Evolutionary conservation across 257 asterid genomes (phyloP).

Genomic region (Solanum virginianum): DNA sequence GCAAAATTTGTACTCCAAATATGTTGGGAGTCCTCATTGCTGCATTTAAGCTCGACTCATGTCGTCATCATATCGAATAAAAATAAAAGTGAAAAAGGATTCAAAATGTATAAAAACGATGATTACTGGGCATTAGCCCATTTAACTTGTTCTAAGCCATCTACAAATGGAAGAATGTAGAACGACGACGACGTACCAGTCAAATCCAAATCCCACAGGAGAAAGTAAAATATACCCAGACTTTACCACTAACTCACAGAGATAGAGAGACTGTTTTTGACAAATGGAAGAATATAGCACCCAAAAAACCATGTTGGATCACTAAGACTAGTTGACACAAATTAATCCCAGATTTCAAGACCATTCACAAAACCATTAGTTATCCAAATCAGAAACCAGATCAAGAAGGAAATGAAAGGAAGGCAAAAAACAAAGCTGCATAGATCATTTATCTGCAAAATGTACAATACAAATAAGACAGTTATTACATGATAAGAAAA

Average conservation of each 20-base stretch:
- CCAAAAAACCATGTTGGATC: not conserved
- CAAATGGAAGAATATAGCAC: not conserved
- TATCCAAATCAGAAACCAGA: not conserved
- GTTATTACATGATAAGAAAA: not conserved
- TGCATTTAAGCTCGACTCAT: not conserved
- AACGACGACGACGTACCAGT: too few relatives aligned
- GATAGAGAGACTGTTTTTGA: not conserved
- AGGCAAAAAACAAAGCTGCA: not conserved
- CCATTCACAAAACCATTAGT: not conserved
- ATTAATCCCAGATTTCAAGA: not conserved
- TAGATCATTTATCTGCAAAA: not conserved
- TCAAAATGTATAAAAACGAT: not conserved
- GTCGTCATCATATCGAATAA: not conserved
- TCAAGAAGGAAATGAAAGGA: not conserved
- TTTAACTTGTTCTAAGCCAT: not conserved
- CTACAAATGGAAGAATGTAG: not conserved
- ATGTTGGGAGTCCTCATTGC: not conserved
- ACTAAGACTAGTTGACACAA: not conserved
- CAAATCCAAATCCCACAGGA: too few relatives aligned
- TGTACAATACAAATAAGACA: not conserved
- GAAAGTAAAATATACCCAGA: too few relatives aligned
- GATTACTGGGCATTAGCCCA: not conserved
- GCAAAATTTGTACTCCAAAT: not conserved
- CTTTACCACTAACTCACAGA: too few relatives aligned
- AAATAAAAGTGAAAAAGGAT: not conserved